Evolutionary conservation across 2,329 filamentous ascomycete genomes (phyloP).

Genomic region (Clarireedia homoeocarpa): DNA sequence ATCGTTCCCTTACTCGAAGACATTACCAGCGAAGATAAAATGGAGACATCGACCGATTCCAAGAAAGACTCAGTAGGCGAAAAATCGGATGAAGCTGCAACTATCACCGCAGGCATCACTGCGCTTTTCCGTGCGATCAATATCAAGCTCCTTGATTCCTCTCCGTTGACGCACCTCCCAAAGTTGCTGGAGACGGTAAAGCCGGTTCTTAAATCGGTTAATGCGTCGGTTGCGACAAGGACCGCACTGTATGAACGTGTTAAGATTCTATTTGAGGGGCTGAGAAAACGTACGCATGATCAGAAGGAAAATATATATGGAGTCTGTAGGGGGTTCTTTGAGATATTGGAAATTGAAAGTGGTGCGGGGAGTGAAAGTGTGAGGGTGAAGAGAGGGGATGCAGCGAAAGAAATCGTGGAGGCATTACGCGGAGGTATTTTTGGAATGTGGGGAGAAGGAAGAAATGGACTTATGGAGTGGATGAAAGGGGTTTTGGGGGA

Average conservation of each 20-base stretch:
- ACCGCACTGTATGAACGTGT: slow-evolving; percentile 26
- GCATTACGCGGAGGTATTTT: slow-evolving; percentile 23
- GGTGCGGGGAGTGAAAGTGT: slow-evolving; percentile 27
- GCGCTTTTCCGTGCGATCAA: slow-evolving; percentile 28
- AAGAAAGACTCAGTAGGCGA: slow-evolving; percentile 20
- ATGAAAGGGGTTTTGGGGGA: slow-evolving; percentile 20
- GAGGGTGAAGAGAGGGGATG: slow-evolving; percentile 28
- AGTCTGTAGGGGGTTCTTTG: slow-evolving; percentile 20
- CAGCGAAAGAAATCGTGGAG: slow-evolving; percentile 25
- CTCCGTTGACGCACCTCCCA: slow-evolving; percentile 22
- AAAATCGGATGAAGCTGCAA: slow-evolving; percentile 22
- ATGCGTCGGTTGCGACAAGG: slow-evolving; percentile 24
- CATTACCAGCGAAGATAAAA: slow-evolving; percentile 48
- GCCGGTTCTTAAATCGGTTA: slow-evolving; percentile 21
- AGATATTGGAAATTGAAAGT: slow-evolving; percentile 24
- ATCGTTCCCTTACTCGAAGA: slow-evolving; percentile 56
- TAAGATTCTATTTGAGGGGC: slow-evolving; percentile 25
- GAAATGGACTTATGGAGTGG: slow-evolving; percentile 15
- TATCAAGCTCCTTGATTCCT: slow-evolving; percentile 18
- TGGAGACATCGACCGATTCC: slow-evolving; percentile 43
- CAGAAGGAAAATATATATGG: slow-evolving; percentile 17
- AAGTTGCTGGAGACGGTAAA: slow-evolving; percentile 21
- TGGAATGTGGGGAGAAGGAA: slow-evolving; percentile 20
- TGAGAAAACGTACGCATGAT: slow-evolving; percentile 19
- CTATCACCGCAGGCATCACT: slow-evolving; percentile 26